Evolutionary conservation across 2,329 filamentous ascomycete species (phyloP).

Genomic region (Aspergillus felis): DNA sequence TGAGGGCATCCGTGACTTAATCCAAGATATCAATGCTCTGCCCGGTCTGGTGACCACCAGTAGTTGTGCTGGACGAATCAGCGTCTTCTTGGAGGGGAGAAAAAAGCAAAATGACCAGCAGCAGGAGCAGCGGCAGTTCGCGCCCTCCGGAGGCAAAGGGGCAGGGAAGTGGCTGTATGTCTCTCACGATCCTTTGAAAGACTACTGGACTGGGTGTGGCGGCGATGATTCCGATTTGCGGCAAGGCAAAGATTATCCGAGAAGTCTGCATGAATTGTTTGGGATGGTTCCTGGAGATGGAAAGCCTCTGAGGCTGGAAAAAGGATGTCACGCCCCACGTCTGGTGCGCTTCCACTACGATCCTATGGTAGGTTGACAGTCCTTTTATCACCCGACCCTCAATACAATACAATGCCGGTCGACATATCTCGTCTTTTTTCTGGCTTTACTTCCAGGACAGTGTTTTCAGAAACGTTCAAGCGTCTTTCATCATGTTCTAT

Average conservation of each 20-base stretch:
- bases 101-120: conserved; percentile 38
- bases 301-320: conserved; percentile 23
- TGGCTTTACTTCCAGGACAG: neutral
- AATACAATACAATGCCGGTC: neutral
- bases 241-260: conserved; percentile 18
- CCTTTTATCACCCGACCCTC: conserved; percentile 1
- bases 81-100: conserved; percentile 79
- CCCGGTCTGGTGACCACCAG: conserved; percentile 84
- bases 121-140: conserved; percentile 34
- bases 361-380: conserved; percentile 71
- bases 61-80: conserved; percentile 83
- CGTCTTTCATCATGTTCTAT: neutral
- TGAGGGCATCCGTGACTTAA: conserved; percentile 69
- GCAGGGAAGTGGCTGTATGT: conserved; percentile 83
- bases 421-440: neutral
- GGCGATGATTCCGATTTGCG: neutral
- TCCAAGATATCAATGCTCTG: conserved; percentile 70
- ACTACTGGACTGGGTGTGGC: conserved; percentile 8
- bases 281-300: conserved; percentile 38
- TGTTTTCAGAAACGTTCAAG: conserved; percentile 9
- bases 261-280: conserved; percentile 39
- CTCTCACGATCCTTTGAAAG: conserved; percentile 68
- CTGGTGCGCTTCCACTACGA: conserved; percentile 87
- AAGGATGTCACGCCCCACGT: conserved; percentile 46
- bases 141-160: conserved; percentile 77